Evolutionary conservation across 768 basidiomycete species (phyloP), one percentile per base, ranked within the genome.

Genomic region (Suillus tomentosus): DNA sequence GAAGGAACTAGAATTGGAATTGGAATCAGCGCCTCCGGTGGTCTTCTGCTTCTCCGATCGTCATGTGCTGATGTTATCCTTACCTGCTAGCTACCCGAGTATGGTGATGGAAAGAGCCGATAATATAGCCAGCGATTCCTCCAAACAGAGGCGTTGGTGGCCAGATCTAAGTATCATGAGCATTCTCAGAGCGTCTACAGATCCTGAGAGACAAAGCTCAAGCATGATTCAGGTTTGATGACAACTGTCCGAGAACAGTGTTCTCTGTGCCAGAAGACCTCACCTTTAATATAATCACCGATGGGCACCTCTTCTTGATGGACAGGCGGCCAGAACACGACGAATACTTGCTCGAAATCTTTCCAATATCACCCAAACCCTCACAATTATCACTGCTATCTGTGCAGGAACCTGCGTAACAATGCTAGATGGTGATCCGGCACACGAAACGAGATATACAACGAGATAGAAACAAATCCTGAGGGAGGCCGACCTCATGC

Each of bases 111-210:
- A 77, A 47, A 22, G 88, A 85, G 2, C 87, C 86, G 5, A 82
- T 40, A 60, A 27, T 82, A 69, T 90, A 88, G 8, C 94, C 92
- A 24, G 80, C 70, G 19, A 94, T 77, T 24, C 90, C 85, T 24
- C 91, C 89, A 68, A 86, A 86, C 14, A 91, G 85, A 13, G 90
- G 87, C 1, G 90, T 89, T 62, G 94, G 79, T 17, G 94, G 92
- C 90, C 91, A 95, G 27, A 88, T 86, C 91, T 94, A 64, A 17
- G 24, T 7, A 37, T 37, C 17, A 54, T 54, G 34, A 54, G n/a
- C 22, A 19, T 3, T 14, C 27, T 31, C 31, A 31, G 31, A 11
- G 19, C 40, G 11, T 62, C 34, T 6, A 17, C 15, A 15, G 2
- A 3, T 31, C 31, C 31, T 6, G 31, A 31, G 31, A 31, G 31